Evolutionary conservation across 2,329 filamentous ascomycete species (phyloP).

Genomic region (Gaeumannomyces tritici): DNA sequence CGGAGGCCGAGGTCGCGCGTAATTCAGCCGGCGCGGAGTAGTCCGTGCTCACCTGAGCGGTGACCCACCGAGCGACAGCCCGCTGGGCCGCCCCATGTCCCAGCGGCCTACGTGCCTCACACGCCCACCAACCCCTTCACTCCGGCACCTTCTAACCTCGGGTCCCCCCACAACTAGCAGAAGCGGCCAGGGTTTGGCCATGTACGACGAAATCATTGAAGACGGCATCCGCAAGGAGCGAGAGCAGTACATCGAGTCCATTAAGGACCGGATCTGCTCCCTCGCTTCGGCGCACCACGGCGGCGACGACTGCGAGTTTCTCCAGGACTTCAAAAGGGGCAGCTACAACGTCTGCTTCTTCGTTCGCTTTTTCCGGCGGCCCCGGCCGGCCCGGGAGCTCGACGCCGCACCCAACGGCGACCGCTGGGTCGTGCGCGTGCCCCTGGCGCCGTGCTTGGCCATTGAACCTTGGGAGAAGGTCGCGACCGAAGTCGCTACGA

Average conservation of each 20-base stretch:
- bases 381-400: neutral
- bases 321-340: neutral
- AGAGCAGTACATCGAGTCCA: neutral
- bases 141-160: no score
- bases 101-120: no score
- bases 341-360: conserved; percentile 2
- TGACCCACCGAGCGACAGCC: no score
- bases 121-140: no score
- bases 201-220: neutral
- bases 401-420: neutral
- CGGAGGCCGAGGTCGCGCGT: no score
- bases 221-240: neutral
- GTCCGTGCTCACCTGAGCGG: no score
- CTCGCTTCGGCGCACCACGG: neutral
- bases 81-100: no score
- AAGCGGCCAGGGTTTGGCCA: neutral
- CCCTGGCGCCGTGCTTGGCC: neutral
- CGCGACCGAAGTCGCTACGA: neutral
- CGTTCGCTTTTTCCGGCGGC: neutral
- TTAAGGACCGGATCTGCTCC: neutral
- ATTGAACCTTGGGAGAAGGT: conserved; percentile 1
- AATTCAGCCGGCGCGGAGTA: no score
- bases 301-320: neutral
- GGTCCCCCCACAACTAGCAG: no score
- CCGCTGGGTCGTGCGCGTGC: neutral